Base-by-base conservation (phyloP, 306 rosid genomes). In the Luffa aegyptiaca region DNA sequence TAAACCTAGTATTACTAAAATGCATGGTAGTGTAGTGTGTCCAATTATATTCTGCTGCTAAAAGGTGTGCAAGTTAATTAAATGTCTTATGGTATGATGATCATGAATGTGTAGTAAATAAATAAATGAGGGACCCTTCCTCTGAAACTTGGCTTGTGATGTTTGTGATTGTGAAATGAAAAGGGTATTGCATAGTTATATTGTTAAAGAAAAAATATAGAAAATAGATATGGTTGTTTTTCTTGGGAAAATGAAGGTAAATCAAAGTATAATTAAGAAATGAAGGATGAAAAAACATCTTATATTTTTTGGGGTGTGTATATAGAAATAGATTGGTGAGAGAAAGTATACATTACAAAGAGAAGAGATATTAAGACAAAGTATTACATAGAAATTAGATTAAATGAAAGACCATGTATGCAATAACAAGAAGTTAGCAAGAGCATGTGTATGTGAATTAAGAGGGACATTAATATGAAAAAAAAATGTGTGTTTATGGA, bases 91-190 rank as follows among this genome's bases (percentile, higher is more conserved):
- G 73, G 7, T 61, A 4, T 36, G 10, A 16, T 64, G 71, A 36
- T 64, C 11, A 6, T 64, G 74, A 68, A 41, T 68, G 74, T 68
- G 74, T 68, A 68, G 33, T 64, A 41, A 68, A 68, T 66, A 66
- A 66, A 66, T 9, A 39, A 17, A 41, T 39, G 74, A 66, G 36
- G 16, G 16, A 10, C 51, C 20, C 31, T 41, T 66, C 52, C 74
- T 8, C 74, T 41, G 2, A 68, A 42, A 41, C 74, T 36, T 41
- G 10, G 21, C 31, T 37, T 66, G 14, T 66, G 49, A 17, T 66
- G 72, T 37, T 37, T 64, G 46, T 16, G 45, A 36, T 65, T 65
- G 48, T 65, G 72, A 65, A 37, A 17, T 36, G 46, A 14, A 37
- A 64, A 64, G 10, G 45, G 13, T 64, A 33, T 31, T 33, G 18